Conservation (phyloP, 1,284 basidiomycete genomes). For the Cerrena zonata region DNA sequence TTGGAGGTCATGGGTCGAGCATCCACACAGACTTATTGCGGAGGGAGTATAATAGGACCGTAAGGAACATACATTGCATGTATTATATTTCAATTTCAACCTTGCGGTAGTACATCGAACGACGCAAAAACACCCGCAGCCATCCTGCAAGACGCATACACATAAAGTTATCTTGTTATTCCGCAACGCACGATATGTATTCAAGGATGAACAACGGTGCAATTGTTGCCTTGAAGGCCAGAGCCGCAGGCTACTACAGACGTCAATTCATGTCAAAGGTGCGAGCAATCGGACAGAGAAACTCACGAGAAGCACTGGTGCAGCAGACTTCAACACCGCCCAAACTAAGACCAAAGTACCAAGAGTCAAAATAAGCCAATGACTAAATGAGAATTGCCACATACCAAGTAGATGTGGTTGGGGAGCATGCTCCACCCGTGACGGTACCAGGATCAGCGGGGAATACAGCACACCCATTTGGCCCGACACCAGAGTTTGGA, state of each 20-base stretch:
- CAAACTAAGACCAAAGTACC: not conserved
- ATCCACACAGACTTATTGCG: slow-evolving; percentile 68
- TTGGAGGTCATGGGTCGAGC: slow-evolving; percentile 83
- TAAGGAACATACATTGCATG: not conserved
- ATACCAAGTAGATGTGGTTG: slow-evolving; percentile 7
- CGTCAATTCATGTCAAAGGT: not conserved
- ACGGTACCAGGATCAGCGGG: slow-evolving; percentile 7
- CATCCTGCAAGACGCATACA: not conserved
- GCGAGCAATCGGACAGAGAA: no score
- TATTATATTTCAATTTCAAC: not conserved
- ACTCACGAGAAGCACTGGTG: not conserved
- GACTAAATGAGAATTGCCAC: not conserved
- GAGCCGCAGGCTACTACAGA: not conserved
- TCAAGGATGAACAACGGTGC: no score
- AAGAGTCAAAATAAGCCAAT: not conserved
- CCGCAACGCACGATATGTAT: no score
- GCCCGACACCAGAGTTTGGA: slow-evolving; percentile 12
- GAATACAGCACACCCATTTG: slow-evolving; percentile 10
- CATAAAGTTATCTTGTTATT: no score
- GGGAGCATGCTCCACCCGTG: slow-evolving; percentile 9
- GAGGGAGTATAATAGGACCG: slow-evolving; percentile 41
- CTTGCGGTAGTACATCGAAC: not conserved
- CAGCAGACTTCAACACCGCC: slow-evolving; percentile 4
- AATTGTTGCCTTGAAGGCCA: not conserved
- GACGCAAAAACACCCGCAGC: not conserved